Evolutionary conservation across 2,329 filamentous ascomycete genomes (phyloP), one percentile per base, ranked within the genome.

Genomic region (Ceratocystis eucalypticola): DNA sequence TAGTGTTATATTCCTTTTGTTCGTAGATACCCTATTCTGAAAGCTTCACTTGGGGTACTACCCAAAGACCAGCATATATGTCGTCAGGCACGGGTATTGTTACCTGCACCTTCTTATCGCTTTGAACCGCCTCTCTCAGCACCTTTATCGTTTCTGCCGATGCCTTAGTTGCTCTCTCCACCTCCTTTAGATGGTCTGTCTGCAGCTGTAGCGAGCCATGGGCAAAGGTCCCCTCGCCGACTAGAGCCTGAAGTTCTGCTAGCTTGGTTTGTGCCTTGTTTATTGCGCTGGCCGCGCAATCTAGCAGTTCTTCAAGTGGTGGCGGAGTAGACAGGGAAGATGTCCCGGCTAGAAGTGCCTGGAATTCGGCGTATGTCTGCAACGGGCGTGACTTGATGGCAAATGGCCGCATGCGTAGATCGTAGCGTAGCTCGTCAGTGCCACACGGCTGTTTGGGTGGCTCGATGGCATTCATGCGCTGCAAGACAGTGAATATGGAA

Each of bases 321-420:
- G 57, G 57, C 5, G 46, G n/a, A 5, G 63, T 12, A 22, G 15
- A 37, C 4, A 20, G 10, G 10, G 15, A 20, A 20, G 30, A 20
- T 22, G 30, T 2, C 17, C 30, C 41, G 15, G 48, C 17, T 33
- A 68, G 61, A 69, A 61, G 1, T 77, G 75, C 2, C 7, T 74
- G 70, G 69, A 88, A 90, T 15, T 85, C 82, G 5, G 84, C 82
- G 69, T 83, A 88, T 0, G 82, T 46, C 0, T 61, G 64, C 20
- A 53, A 61, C 28, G 33, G 30, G 6, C 63, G 46, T 12, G 67
- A 64, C 45, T 45, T 53, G n/a, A 68, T 30, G n/a, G 30, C 59
- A 72, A 95, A 96, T 0, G 91, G 89, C 71, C 88, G 89, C 89
- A 96, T 94, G 67, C 92, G 88, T 8, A 95, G 77, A 70, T 94